Conservation (phyloP, 192 early-diverging fungal genomes). For the Phlyctochytrium arcticum region DNA sequence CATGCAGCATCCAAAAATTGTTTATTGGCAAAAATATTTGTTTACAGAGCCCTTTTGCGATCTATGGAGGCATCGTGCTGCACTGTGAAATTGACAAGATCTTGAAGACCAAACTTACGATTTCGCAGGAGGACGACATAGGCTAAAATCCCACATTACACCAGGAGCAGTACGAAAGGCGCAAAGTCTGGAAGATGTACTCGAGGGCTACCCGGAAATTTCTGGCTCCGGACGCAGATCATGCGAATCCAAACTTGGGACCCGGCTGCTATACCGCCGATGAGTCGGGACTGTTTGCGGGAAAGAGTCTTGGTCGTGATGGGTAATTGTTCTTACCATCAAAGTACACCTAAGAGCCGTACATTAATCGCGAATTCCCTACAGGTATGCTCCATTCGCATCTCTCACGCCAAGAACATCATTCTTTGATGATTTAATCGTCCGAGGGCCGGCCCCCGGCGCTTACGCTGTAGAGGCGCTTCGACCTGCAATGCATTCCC, state of each 20-base stretch:
- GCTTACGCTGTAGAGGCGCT: constrained; percentile 33
- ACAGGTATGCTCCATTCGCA: constrained; percentile 51
- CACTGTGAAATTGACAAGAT: too few relatives aligned
- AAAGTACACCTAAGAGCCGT: too few relatives aligned
- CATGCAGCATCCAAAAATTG: too few relatives aligned
- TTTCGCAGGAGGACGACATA: too few relatives aligned
- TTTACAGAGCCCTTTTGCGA: too few relatives aligned
- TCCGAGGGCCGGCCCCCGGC: constrained; percentile 44
- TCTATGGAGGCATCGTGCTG: too few relatives aligned
- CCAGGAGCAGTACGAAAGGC: too few relatives aligned
- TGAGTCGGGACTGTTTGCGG: constrained; percentile 33
- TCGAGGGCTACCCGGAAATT: constrained; percentile 46
- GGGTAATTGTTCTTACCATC: constrained; percentile 26
- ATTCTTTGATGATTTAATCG: constrained; percentile 40
- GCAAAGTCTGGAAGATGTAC: constrained; percentile 42
- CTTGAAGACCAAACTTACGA: too few relatives aligned
- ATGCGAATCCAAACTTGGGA: constrained; percentile 51
- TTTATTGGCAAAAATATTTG: too few relatives aligned
- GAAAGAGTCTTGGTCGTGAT: constrained; percentile 39
- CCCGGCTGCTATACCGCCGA: constrained; percentile 52
- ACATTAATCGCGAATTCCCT: too few relatives aligned
- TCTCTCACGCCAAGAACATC: constrained; percentile 45
- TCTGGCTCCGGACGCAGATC: constrained; percentile 39
- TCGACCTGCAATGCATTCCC: constrained; percentile 28
- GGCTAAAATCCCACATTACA: too few relatives aligned